phyloP scores from a whole-genome alignment of 1,284 basidiomycete genomes.

The Paramarasmius palmivorus region DNA sequence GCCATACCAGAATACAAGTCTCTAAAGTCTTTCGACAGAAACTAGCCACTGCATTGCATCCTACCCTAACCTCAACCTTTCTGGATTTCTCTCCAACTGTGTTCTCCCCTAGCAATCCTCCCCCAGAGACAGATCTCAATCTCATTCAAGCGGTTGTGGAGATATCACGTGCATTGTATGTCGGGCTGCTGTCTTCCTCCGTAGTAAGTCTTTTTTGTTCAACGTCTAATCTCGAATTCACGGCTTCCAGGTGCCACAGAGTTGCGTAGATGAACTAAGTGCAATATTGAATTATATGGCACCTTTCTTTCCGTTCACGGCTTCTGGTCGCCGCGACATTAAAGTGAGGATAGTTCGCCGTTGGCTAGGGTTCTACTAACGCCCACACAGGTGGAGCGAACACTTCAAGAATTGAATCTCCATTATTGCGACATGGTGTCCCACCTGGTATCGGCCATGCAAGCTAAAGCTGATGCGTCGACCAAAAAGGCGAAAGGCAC shows the following conservation, averaged over 20 bases:
- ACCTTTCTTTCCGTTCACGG: conserved; percentile 81
- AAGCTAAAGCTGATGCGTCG: conserved; percentile 9
- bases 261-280: conserved; percentile 43
- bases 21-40: conserved; percentile 29
- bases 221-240: conserved; percentile 1
- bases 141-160: conserved; percentile 63
- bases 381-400: conserved; percentile 50
- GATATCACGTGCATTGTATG: conserved; percentile 71
- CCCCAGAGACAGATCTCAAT: conserved; percentile 61
- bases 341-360: conserved; percentile 42
- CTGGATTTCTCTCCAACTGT: conserved; percentile 83
- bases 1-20: no score
- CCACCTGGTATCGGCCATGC: conserved; percentile 52
- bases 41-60: conserved; percentile 61
- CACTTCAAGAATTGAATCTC: conserved; percentile 71
- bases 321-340: conserved; percentile 46
- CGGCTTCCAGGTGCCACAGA: not conserved
- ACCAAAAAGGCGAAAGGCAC: conserved; percentile 1
- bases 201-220: conserved; percentile 7
- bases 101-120: conserved; percentile 63
- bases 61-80: conserved; percentile 78
- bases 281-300: conserved; percentile 72
- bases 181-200: conserved; percentile 47
- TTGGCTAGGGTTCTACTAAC: not conserved
- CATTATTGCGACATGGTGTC: conserved; percentile 77